Conservation (phyloP, 1,139 yeast species). For the Citeromyces hawaiiensis region DNA sequence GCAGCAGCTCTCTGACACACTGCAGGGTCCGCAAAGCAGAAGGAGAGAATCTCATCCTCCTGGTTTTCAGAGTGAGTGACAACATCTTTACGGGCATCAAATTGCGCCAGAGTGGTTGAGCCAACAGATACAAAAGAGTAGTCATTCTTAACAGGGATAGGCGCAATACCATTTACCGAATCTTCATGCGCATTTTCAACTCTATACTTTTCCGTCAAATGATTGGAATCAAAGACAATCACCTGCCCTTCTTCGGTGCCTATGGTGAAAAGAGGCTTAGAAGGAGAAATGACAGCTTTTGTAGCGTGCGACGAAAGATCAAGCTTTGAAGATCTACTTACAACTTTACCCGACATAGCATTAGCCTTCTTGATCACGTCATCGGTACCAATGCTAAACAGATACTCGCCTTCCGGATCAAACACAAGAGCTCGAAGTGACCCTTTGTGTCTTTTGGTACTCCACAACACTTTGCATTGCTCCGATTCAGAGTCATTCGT, state of each 20-base stretch:
- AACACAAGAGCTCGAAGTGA: conserved; percentile 69
- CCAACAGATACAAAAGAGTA: conserved; percentile 77
- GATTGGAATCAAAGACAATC: conserved; percentile 43
- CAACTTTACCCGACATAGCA: conserved; percentile 65
- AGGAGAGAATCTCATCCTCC: conserved; percentile 78
- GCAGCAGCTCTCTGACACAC: conserved; percentile 58
- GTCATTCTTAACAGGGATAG: conserved; percentile 56
- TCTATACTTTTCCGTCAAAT: conserved; percentile 28
- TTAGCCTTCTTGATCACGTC: conserved; percentile 65
- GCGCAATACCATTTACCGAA: conserved; percentile 61
- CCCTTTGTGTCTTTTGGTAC: conserved; percentile 82
- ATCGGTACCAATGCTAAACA: conserved; percentile 69
- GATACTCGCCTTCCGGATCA: conserved; percentile 46
- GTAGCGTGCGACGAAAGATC: conserved; percentile 31
- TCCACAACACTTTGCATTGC: conserved; percentile 41
- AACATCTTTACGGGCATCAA: conserved; percentile 67
- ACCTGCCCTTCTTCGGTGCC: conserved; percentile 78
- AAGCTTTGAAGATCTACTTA: conserved; percentile 29
- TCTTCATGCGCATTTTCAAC: conserved; percentile 54
- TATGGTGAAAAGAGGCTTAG: conserved; percentile 51
- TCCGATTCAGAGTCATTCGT: conserved; percentile 11
- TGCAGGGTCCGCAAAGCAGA: conserved; percentile 53
- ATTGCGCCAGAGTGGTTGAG: conserved; percentile 65
- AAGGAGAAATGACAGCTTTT: conserved; percentile 46
- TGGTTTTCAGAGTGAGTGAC: conserved; percentile 70